Percentiles rank a stretch among this genome's conserved stretches.
Evolutionary conservation across 345 rosid species (phyloP).

Genomic region (Rhodomyrtus tomentosa): DNA sequence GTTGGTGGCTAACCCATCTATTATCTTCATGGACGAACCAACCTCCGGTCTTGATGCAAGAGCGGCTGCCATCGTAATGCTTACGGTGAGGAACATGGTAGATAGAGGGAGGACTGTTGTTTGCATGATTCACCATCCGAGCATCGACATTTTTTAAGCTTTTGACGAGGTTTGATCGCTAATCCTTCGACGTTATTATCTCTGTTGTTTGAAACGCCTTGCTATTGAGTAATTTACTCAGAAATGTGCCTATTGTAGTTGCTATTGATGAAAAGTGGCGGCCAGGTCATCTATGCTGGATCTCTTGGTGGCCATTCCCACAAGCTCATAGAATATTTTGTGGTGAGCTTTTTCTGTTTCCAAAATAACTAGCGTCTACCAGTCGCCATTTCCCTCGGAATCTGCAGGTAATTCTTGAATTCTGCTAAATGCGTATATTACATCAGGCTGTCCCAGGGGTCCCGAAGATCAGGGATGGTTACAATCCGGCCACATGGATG

Average conservation of each 20-base stretch:
- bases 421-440: neutral
- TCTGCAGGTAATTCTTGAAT: neutral
- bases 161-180: constrained; percentile 23
- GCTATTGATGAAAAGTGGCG: constrained; percentile 11
- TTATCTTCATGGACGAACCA: constrained; percentile 39
- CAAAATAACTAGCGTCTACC: neutral
- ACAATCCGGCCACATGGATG: constrained; percentile 93
- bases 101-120: constrained; percentile 29
- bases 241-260: neutral
- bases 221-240: neutral
- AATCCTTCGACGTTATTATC: neutral
- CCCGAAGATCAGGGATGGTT: constrained; percentile 46
- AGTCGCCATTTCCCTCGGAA: neutral
- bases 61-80: constrained; percentile 33
- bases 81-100: constrained; percentile 28
- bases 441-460: constrained; percentile 59
- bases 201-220: neutral
- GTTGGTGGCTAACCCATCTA: constrained; percentile 33
- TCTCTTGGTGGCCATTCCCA: neutral
- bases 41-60: constrained; percentile 33
- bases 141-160: constrained; percentile 30
- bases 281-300: constrained; percentile 8
- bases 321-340: neutral
- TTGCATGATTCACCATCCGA: constrained; percentile 36
- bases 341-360: neutral